Conservation (phyloP, 2,329 filamentous ascomycete genomes). For the Sclerotinia spermophila region DNA sequence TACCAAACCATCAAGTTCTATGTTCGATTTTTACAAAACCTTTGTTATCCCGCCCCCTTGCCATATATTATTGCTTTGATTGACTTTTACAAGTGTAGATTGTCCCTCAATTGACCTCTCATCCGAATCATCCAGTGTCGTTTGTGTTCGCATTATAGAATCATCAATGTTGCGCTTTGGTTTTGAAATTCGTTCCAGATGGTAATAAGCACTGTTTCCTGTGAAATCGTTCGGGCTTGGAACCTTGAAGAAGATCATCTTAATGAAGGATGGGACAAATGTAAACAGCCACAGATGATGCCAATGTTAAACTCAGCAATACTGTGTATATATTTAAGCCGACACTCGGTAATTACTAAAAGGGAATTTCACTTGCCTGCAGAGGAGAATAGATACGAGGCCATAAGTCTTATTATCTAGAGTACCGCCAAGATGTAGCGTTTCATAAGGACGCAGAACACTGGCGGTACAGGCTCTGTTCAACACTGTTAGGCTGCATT, state of each 20-base stretch:
- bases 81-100: neutral
- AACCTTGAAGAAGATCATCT: neutral
- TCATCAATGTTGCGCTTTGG: neutral
- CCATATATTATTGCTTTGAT: neutral
- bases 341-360: neutral
- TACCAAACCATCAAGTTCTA: neutral
- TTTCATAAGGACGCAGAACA: neutral
- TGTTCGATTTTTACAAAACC: neutral
- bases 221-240: neutral
- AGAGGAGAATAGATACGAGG: neutral
- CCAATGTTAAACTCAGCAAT: neutral
- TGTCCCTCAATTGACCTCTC: neutral
- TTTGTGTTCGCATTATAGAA: conserved; percentile 6
- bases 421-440: neutral
- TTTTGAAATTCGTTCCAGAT: neutral
- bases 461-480: conserved; percentile 1
- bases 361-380: neutral
- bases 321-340: neutral
- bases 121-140: neutral
- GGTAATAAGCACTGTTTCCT: neutral
- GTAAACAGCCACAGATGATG: conserved; percentile 3
- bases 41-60: neutral
- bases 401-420: neutral
- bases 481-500: neutral
- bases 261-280: neutral